Evolutionary conservation across 805 yeast species (phyloP), one percentile per base, ranked within the genome.

Genomic region (Metschnikowia rubicola): DNA sequence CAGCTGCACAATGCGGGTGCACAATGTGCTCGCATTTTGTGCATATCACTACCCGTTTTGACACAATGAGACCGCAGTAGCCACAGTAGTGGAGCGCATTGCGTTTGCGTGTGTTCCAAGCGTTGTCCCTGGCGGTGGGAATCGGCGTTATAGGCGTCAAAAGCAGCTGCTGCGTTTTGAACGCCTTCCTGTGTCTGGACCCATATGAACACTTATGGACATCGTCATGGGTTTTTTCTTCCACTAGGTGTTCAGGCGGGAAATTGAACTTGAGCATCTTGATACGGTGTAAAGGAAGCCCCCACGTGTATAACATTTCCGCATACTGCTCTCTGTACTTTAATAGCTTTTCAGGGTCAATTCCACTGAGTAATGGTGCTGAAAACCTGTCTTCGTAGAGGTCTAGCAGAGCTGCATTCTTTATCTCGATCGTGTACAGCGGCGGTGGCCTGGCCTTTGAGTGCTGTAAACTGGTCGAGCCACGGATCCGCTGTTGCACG

Each of bases 221-320:
- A 15, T 61, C 67, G 40, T 59, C 62, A 17, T 50, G 61, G 28
- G 67, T 60, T 39, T 39, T 35, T 29, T 11, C 15, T 6, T 17
- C 12, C 12, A 19, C 30, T 15, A 13, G n/a, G n/a, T 33, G 10
- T 4, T 31, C 43, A 12, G 58, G 50, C 3, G 77, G 64, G 49
- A 75, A 77, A 57, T 84, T 85, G 68, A 80, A 79, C 65, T 91
- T 89, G 46, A 88, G 63, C 10, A 91, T 78, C 58, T 91, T 91
- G 29, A 88, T 81, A 37, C 96, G 67, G 53, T 84, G 80, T n/a
- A 86, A 76, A 0, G 90, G 86, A 15, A 90, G 71, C 0, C 94
- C 95, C 97, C 97, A 92, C 31, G 77, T 65, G 58, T 79, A 87
- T 11, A 91, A 69, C 60, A 91, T 74, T 15, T 84, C 78, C 0